Conservation (phyloP, 257 asterid genomes). For the Capsicum baccatum region DNA sequence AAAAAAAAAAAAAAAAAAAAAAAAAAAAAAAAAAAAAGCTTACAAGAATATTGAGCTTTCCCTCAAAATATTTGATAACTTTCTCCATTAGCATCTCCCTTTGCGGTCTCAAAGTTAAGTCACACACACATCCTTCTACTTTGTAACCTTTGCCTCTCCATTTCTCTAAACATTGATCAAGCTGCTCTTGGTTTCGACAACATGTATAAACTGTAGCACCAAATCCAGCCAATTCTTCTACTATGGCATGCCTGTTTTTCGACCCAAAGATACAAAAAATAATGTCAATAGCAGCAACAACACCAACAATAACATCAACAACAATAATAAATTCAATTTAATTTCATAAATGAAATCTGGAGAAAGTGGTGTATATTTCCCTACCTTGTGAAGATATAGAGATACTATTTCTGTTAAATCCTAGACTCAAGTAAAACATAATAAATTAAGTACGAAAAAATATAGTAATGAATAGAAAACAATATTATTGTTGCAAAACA, state of each 20-base stretch:
- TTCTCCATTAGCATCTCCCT: slow-evolving; percentile 38
- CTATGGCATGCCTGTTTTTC: slow-evolving; percentile 41
- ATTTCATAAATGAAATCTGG: not conserved
- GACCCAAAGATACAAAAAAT: not conserved
- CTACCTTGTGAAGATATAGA: too few species aligned
- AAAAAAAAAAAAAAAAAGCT: not conserved
- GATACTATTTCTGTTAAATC: not conserved
- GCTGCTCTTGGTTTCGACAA: slow-evolving; percentile 38
- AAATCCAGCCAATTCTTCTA: slow-evolving; percentile 46
- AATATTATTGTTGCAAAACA: too few species aligned
- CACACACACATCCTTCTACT: slow-evolving; percentile 42
- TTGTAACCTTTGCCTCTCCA: slow-evolving; percentile 41
- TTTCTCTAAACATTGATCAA: slow-evolving; percentile 33
- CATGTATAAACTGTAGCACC: slow-evolving; percentile 46
- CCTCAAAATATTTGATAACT: slow-evolving; percentile 35
- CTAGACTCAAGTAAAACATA: too few species aligned
- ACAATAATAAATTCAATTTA: not conserved
- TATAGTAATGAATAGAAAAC: not conserved
- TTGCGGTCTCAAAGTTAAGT: slow-evolving; percentile 36
- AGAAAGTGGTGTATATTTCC: not conserved
- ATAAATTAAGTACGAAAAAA: too few species aligned
- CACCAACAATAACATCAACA: too few species aligned
- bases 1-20: not conserved
- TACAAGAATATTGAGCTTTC: slow-evolving; percentile 48
- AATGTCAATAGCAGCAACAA: not conserved